These are phyloP conservation scores for Candida boleticola DNA, from an alignment of 805 yeast genomes.

Conservation along the genomic window DNA sequence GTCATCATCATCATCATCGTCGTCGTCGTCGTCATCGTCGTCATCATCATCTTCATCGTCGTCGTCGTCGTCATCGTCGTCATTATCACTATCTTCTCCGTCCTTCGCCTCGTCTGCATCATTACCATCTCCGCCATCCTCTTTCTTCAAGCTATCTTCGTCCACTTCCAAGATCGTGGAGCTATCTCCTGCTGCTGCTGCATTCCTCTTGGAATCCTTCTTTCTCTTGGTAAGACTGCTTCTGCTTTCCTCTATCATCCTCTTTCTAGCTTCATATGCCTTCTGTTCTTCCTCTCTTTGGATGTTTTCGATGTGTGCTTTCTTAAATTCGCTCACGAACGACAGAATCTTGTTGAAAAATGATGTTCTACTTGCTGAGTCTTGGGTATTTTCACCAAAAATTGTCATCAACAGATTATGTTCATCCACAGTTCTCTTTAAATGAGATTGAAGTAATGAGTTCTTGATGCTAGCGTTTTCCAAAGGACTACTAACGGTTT, in stretches of 20 bases:
- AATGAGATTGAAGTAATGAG: constrained; percentile 60
- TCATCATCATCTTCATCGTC: constrained; percentile 12
- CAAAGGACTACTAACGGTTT: constrained; percentile 59
- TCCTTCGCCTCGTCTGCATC: too few relatives aligned
- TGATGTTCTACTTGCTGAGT: constrained; percentile 59
- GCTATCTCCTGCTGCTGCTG: not conserved
- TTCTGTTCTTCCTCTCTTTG: constrained; percentile 78
- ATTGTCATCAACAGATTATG: constrained; percentile 71
- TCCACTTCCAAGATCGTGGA: not conserved
- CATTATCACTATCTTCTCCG: constrained; percentile 3
- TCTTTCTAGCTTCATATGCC: constrained; percentile 36
- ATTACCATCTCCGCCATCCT: constrained; percentile 14
- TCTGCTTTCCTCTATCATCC: constrained; percentile 26
- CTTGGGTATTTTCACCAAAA: constrained; percentile 88
- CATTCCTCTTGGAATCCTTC: constrained; percentile 7
- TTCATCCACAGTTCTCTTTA: constrained; percentile 59
- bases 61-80: constrained; percentile 6
- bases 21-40: constrained; percentile 17
- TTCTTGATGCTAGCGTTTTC: constrained; percentile 75
- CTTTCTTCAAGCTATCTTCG: constrained; percentile 4
- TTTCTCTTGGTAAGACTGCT: constrained; percentile 9
- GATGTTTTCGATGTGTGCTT: constrained; percentile 75
- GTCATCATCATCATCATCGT: constrained; percentile 11
- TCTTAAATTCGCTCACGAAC: constrained; percentile 75
- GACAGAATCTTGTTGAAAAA: constrained; percentile 80